Evolutionary conservation across 2,329 filamentous ascomycete genomes (phyloP), one percentile per base, ranked within the genome.

Genomic region (Colletotrichum sp.): DNA sequence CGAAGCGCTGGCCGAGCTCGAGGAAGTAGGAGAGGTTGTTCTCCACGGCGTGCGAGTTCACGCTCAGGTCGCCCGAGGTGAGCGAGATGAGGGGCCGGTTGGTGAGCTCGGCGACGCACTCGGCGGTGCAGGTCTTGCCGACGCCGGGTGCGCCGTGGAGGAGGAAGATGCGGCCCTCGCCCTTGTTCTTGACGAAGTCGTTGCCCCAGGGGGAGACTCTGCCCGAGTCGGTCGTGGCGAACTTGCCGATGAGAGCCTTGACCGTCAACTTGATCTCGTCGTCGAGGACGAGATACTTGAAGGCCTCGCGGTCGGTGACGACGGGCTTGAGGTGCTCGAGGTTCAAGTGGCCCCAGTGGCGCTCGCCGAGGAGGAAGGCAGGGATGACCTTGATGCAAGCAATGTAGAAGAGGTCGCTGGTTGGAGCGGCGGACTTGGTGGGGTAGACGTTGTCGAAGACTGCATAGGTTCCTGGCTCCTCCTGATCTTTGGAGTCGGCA

Each of bases 91-190:
- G 86, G 4, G 89, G 90, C 1, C 87, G 85, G 30, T 84, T 85
- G 55, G 86, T 87, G 26, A 88, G 82, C 80, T 91, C 89, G 7
- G 89, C 88, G 4, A 90, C 85, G 55, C 88, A 88, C 80, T 91
- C 89, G 14, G 88, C 89, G 3, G 89, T 91, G 79, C 89, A 88
- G 0, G 89, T 91, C 82, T 91, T 91, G 72, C 89, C 90, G 1
- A 90, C 87, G n/a, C 89, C 90, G 2, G 89, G 89, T 10, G 85
- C 85, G 18, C 89, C 88, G 76, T 90, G 88, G 1, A 90, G 85
- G 16, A 90, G 82, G 80, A 89, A 88, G 78, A 89, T 88, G 58
- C 86, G 84, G 7, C 87, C 87, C 69, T 88, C 85, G 38, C 87
- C 87, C 80, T 89, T 89, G 34, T 74, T 69, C 16, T 58, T 56